Percentiles rank a stretch among this genome's conserved stretches.
phyloP scores from a whole-genome alignment of 2,329 filamentous ascomycete species.

The Xylariaceae sp. region DNA sequence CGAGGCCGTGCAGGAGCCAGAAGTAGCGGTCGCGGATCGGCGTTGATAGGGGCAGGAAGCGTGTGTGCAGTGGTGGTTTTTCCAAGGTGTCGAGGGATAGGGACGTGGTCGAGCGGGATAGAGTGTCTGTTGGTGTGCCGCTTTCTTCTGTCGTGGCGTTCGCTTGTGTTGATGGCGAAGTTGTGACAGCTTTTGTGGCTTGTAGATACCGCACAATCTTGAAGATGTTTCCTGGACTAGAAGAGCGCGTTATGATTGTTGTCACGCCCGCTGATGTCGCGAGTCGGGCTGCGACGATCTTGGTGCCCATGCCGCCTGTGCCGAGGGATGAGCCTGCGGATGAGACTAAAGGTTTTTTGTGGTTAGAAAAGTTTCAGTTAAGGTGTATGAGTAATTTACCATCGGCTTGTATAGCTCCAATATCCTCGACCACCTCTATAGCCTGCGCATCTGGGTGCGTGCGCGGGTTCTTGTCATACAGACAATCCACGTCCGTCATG shows the following conservation, averaged over 20 bases:
- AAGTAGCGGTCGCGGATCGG: conserved; percentile 94
- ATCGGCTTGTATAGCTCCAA: conserved; percentile 81
- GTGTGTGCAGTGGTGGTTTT: conserved; percentile 79
- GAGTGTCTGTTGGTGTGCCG: conserved; percentile 43
- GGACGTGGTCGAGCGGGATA: conserved; percentile 53
- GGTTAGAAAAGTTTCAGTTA: background rate
- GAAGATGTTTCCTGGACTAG: conserved; percentile 89
- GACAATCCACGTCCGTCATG: conserved; percentile 98
- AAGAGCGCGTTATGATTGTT: conserved; percentile 92
- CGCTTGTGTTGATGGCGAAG: conserved; percentile 32
- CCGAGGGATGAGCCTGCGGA: conserved; percentile 87
- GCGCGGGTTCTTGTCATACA: conserved; percentile 95
- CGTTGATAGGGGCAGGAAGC: conserved; percentile 83
- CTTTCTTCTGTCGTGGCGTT: conserved; percentile 30
- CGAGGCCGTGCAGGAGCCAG: conserved; percentile 93
- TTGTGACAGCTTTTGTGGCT: conserved; percentile 54
- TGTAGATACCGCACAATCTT: conserved; percentile 86
- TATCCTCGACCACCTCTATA: conserved; percentile 93
- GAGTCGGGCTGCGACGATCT: conserved; percentile 90
- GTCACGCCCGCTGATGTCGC: conserved; percentile 95
- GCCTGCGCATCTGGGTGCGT: conserved; percentile 83
- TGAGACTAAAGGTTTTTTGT: conserved; percentile 64
- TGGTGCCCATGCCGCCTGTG: conserved; percentile 97
- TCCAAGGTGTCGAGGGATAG: conserved; percentile 44
- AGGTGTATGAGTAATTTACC: too few relatives aligned